Conservation (phyloP, 2,329 filamentous ascomycete genomes). For the Hysterium pulicare region DNA sequence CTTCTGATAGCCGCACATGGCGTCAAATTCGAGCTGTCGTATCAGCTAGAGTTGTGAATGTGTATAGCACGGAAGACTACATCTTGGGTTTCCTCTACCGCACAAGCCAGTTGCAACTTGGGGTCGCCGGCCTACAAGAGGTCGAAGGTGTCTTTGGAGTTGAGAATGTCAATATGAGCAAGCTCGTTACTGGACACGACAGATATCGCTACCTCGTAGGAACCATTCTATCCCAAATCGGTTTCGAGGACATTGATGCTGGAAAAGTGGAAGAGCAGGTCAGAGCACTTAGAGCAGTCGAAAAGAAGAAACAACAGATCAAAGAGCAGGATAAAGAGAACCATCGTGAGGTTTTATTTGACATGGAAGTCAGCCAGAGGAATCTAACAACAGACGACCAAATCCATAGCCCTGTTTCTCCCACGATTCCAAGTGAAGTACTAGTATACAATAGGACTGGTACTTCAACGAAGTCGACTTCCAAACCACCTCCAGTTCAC, state of each 20-base stretch:
- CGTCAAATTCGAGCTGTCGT: slow-evolving; percentile 72
- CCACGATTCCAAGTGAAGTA: neutral
- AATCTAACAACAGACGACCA: too few species aligned
- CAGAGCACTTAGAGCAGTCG: slow-evolving; percentile 33
- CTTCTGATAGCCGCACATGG: slow-evolving; percentile 70
- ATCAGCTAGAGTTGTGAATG: slow-evolving; percentile 76
- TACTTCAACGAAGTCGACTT: neutral
- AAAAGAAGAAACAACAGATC: slow-evolving; percentile 38
- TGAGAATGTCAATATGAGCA: slow-evolving; percentile 50
- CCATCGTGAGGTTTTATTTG: neutral
- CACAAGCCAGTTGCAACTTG: slow-evolving; percentile 73
- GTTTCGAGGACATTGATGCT: slow-evolving; percentile 47
- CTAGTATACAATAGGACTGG: neutral
- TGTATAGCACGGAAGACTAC: slow-evolving; percentile 82
- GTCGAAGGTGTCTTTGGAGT: slow-evolving; percentile 65
- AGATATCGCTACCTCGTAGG: slow-evolving; percentile 49
- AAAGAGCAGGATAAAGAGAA: slow-evolving; percentile 17
- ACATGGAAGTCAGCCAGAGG: too few species aligned
- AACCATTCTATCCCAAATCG: slow-evolving; percentile 45
- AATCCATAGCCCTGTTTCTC: neutral
- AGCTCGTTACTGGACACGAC: slow-evolving; percentile 48
- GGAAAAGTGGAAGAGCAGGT: slow-evolving; percentile 41
- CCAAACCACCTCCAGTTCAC: neutral
- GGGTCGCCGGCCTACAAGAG: slow-evolving; percentile 76
- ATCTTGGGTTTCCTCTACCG: slow-evolving; percentile 83